Evolutionary conservation across 305 asterid species (phyloP), one percentile per base, ranked within the genome.

Genomic region (Salvia sclarea): DNA sequence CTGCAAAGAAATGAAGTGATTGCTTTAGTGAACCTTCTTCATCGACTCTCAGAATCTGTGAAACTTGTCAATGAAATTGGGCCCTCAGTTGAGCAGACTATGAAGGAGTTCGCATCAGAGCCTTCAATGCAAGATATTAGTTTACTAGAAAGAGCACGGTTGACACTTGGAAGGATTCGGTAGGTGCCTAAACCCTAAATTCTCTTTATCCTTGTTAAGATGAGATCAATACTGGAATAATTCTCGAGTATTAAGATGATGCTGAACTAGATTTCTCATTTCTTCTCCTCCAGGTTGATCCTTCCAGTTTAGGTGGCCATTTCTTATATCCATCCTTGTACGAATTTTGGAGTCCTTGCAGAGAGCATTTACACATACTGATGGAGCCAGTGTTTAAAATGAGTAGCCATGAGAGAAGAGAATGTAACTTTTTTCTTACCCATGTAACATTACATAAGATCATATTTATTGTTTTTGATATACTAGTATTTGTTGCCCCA

Each of bases 1-100:
- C 77, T 92, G 71, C 98, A 92, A 83, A 86, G 95, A 85, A 92
- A 90, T 61, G 97, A 92, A 79, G 97, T 88, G 68, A 90, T 92
- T 78, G 98, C 98, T 64, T 81, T 92, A 76, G 67, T 88, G 77
- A 92, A 92, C 79, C 80, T 92, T 76, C 92, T 92, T 60, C 72
- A 88, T 68, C 89, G 96, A 44, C 84, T 92, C 13, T 90, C 98
- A 25, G 98, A 92, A 79, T 92, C 97, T 21, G 78, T 92, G 57
- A 84, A 82, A 66, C 89, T 90, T 60, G 95, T 92, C 58, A 80
- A 83, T 17, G 93, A 90, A 81, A 75, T 79, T 44, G 79, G 83
- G 57, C 91, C 95, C 14, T 67, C 80, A 17, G 71, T 84, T 44
- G 95, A 89, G 69, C 82, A 79, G 69, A 80, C 72, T 43, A 79